A percentile compares a stretch with the other conserved stretches of the same genome.
These are phyloP conservation scores for Xylaria bambusicola DNA, from an alignment of 495 filamentous ascomycete genomes.

Conservation along the genomic window DNA sequence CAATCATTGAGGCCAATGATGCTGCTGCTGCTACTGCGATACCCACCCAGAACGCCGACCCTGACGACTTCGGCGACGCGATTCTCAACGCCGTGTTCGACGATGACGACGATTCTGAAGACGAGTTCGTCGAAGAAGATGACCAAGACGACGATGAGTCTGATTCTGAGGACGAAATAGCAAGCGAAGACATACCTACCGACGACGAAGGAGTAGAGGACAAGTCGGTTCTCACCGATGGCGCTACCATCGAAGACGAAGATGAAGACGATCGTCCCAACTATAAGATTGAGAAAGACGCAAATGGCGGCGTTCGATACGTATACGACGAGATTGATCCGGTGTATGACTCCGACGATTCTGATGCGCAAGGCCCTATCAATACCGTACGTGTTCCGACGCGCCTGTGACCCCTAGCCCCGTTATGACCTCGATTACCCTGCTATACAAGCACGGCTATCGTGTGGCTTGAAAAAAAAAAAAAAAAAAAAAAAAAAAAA, in stretches of 20 bases:
- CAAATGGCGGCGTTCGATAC: slow-evolving; percentile 55
- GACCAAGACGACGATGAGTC: slow-evolving; percentile 42
- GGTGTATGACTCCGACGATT: slow-evolving; percentile 93
- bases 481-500: too few species aligned
- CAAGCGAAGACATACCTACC: slow-evolving; percentile 61
- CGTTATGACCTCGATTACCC: too few species aligned
- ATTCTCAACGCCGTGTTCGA: slow-evolving; percentile 66
- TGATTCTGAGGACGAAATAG: slow-evolving; percentile 50
- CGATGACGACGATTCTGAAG: slow-evolving; percentile 44
- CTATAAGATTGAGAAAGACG: slow-evolving; percentile 59
- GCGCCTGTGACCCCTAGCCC: neutral
- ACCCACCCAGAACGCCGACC: slow-evolving; percentile 21
- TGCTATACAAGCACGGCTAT: neutral
- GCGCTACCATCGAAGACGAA: slow-evolving; percentile 18
- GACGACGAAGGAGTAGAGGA: slow-evolving; percentile 50
- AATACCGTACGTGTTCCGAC: slow-evolving; percentile 60
- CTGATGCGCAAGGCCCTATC: slow-evolving; percentile 71
- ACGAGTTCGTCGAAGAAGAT: slow-evolving; percentile 27
- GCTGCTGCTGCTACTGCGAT: slow-evolving; percentile 38
- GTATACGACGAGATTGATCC: slow-evolving; percentile 86
- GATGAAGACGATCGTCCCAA: slow-evolving; percentile 53
- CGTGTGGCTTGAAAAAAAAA: too few species aligned
- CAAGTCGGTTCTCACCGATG: slow-evolving; percentile 31
- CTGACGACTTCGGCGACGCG: slow-evolving; percentile 63
- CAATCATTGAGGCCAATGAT: slow-evolving; percentile 34